Evolutionary conservation across 179 eudicot genomes (phyloP), one percentile per base, ranked within the genome.

Genomic region (Silene noctiflora): DNA sequence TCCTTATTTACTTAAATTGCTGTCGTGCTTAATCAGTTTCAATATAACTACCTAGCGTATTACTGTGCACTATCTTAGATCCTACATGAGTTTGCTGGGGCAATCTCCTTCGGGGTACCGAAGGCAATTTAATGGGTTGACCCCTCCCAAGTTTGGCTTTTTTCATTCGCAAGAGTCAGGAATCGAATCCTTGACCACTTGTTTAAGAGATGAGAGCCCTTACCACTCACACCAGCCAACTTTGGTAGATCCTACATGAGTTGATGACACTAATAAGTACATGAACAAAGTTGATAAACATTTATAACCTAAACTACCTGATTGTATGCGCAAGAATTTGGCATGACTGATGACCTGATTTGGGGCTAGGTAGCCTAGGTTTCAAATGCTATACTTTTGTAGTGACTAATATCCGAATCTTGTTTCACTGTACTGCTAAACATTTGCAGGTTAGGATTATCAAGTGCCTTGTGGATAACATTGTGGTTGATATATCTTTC

Each of bases 401-500:
- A 53, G 11, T 48, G 42, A 51, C 61, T 48, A 14, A 25, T 70
- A 44, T 55, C 64, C 24, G 29, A 66, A 71, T 13, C 69, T 48
- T 27, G 67, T 75, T 46, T 61, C 8, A 67, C 19, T 20, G 29
- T 72, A 46, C 27, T 48, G 59, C 56, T n/a, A 44, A 56, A 53
- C 61, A 33, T 67, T 81, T 88, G 73, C 89, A 93, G 98, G 98
- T 94, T 63, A 94, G 93, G 87, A 77, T 93, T 65, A 95, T 95
- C 75, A 95, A 95, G 85, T 95, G 99, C 82, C 93, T 95, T 39
- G 99, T 95, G 66, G 99, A 89, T 69, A 95, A 93, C 76, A 93
- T 91, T 68, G 99, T 95, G 73, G 99, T 95, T 59, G 97, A 95
- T 84, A 95, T 95, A 84, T 95, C 99, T 58, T 95, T 91, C 83